Evolutionary conservation across 768 basidiomycete species (phyloP), one percentile per base, ranked within the genome.

Genomic region (Leccinum aurantiacum): DNA sequence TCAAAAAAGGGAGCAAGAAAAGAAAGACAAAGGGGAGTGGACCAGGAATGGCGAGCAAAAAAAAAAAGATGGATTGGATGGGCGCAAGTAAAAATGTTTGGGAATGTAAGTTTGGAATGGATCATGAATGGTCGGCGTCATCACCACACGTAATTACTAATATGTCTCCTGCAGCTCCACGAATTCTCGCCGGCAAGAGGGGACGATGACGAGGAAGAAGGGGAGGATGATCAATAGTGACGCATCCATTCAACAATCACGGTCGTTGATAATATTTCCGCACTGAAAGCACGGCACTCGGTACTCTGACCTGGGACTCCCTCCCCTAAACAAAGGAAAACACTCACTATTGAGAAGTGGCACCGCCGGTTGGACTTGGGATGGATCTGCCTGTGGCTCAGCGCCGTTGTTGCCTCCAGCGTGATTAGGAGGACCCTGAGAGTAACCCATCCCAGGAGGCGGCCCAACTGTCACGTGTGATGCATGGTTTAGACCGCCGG

Each of bases 261-360:
- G 82, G 82, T 73, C 82, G 86, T 82, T 85, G 80, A 77, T 84
- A 84, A 78, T 84, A 78, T 83, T 86, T 88, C 86, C 88, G 88
- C 86, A 89, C 89, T 91, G 88, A 89, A 90, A 88, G 89, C 80
- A 89, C 86, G 87, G 88, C 76, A 78, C 88, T 91, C 82, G 90
- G 89, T 90, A 91, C 87, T 82, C 83, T 85, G 86, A 80, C 87
- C 88, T 77, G 75, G 78, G 79, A 78, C 77, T 84, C 88, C 89
- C 87, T 88, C 89, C 88, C 88, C 87, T 84, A 73, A 76, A 75
- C 75, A 72, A 77, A 76, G 72, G 74, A 79, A 78, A 77, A 65
- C 67, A 86, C 90, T 91, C 87, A 91, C 90, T 85, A 78, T 87
- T 63, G 77, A 63, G 75, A 35, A 53, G 41, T 17, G 64, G 53